These are phyloP conservation scores for Anthracocystis setariae DNA, from an alignment of 1,284 basidiomycete genomes.

Conservation along the genomic window DNA sequence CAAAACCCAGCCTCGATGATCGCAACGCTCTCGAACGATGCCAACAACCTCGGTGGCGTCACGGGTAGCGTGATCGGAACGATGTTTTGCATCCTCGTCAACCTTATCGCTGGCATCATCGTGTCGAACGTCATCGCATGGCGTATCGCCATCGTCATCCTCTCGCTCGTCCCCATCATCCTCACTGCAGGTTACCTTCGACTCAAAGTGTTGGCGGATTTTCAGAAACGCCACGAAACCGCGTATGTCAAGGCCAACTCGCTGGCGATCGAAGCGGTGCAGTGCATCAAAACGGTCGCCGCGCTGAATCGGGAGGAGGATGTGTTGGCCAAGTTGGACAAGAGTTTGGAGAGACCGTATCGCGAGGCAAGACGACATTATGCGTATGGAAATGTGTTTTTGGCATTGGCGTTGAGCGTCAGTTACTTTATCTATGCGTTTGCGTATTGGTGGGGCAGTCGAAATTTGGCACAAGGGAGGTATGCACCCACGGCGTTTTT, in stretches of 20 bases:
- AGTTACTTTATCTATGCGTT: constrained; percentile 63
- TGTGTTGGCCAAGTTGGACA: constrained; percentile 49
- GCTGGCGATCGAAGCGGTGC: constrained; percentile 59
- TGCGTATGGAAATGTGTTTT: constrained; percentile 51
- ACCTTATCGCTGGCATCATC: constrained; percentile 53
- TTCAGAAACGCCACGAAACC: constrained; percentile 59
- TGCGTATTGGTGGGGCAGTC: constrained; percentile 63
- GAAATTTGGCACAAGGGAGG: constrained; percentile 53
- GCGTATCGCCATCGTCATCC: constrained; percentile 59
- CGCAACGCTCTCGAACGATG: constrained; percentile 53
- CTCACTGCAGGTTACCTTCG: constrained; percentile 55
- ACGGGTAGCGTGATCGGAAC: constrained; percentile 58
- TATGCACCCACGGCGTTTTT: constrained; percentile 60
- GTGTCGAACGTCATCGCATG: constrained; percentile 54
- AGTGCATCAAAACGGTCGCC: constrained; percentile 56
- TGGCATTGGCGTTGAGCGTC: constrained; percentile 57
- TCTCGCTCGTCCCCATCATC: constrained; percentile 55
- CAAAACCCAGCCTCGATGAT: constrained; percentile 50
- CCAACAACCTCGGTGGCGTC: constrained; percentile 55
- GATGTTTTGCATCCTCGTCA: constrained; percentile 61
- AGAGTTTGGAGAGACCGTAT: constrained; percentile 50
- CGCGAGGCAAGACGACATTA: constrained; percentile 51
- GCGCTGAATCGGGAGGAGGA: constrained; percentile 54
- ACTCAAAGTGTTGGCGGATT: constrained; percentile 59
- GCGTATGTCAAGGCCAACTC: constrained; percentile 55